Conservation (phyloP, 495 filamentous ascomycete genomes). For the Rhypophila decipiens region DNA sequence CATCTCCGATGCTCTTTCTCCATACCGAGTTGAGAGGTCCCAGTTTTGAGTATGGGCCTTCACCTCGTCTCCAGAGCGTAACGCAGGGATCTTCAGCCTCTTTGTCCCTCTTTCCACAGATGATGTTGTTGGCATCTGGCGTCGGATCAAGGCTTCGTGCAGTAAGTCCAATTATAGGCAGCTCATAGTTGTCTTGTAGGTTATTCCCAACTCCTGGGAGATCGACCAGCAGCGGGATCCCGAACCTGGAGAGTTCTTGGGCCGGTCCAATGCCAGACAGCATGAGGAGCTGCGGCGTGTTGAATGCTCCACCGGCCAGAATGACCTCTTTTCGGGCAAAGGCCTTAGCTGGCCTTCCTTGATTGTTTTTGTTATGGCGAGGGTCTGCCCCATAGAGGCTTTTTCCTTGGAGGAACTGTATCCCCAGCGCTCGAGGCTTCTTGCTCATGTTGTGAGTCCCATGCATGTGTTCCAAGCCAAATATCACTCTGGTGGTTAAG, state of each 20-base stretch:
- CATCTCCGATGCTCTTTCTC: constrained; percentile 3
- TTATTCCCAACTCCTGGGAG: constrained; percentile 51
- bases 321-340: constrained; percentile 41
- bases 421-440: constrained; percentile 27
- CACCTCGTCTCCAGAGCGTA: constrained; percentile 1
- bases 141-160: constrained; percentile 4
- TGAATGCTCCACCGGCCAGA: constrained; percentile 48
- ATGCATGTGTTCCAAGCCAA: too few relatives aligned
- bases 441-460: constrained; percentile 1
- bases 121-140: constrained; percentile 7
- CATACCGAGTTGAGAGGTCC: constrained; percentile 12
- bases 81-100: constrained; percentile 14
- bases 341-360: constrained; percentile 14
- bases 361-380: constrained; percentile 14
- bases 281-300: constrained; percentile 52
- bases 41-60: constrained; percentile 9
- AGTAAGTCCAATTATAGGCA: constrained; percentile 17
- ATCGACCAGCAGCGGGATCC: constrained; percentile 41
- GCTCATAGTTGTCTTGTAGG: constrained; percentile 48
- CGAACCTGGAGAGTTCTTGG: constrained; percentile 39
- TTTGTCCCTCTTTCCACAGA: constrained; percentile 16
- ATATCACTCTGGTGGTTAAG: constrained; percentile 31
- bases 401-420: constrained; percentile 30
- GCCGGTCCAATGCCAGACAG: constrained; percentile 49
- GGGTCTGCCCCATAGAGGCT: constrained; percentile 38